These are phyloP conservation scores for Camelina hispida DNA, from an alignment of 345 rosid genomes.

Conservation along the genomic window DNA sequence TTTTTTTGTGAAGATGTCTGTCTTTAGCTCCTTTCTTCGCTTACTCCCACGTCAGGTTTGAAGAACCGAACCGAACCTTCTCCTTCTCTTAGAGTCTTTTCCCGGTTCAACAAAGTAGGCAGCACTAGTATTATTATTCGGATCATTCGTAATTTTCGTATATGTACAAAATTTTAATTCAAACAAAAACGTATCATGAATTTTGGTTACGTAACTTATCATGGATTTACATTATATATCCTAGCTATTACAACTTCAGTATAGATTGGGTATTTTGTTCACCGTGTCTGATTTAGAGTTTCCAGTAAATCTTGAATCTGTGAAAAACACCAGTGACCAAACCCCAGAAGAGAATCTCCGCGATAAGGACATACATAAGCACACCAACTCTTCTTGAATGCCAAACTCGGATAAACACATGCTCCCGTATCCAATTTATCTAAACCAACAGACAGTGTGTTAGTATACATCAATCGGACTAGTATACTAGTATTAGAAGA, in stretches of 20 bases:
- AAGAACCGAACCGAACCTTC: neutral
- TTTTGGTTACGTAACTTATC: neutral
- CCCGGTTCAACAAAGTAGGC: neutral
- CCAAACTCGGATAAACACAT: slow-evolving; percentile 65
- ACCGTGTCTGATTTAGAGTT: slow-evolving; percentile 51
- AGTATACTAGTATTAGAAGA: neutral
- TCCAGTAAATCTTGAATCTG: slow-evolving; percentile 66
- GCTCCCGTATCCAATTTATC: slow-evolving; percentile 75
- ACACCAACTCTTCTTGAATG: slow-evolving; percentile 64
- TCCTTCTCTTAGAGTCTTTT: neutral
- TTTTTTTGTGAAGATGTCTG: slow-evolving; percentile 1
- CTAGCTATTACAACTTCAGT: slow-evolving; percentile 11
- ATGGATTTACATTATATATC: neutral
- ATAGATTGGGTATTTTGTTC: neutral
- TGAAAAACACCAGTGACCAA: slow-evolving; percentile 63
- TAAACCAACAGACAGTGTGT: slow-evolving; percentile 11
- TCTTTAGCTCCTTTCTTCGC: neutral
- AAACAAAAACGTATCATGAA: neutral
- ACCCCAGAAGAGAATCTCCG: slow-evolving; percentile 79
- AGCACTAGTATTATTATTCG: no score
- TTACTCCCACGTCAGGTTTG: neutral
- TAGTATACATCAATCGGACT: neutral
- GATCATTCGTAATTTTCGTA: no score
- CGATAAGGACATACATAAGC: slow-evolving; percentile 73
- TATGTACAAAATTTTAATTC: no score